Evolutionary conservation across 805 yeast genomes (phyloP).

Genomic region (Candida nonsorbophila): DNA sequence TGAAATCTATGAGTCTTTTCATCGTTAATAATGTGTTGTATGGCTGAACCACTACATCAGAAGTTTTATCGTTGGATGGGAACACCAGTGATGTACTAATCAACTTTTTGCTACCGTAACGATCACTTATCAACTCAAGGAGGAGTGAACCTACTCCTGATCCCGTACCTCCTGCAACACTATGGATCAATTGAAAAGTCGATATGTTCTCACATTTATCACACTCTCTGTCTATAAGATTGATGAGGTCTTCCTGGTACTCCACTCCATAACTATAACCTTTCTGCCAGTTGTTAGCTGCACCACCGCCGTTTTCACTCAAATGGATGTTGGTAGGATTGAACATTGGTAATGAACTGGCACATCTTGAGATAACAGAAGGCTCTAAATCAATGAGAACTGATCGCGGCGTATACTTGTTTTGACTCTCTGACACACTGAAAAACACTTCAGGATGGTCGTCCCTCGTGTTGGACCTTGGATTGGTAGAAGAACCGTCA

Average conservation of each 20-base stretch:
- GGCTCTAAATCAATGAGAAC: constrained; percentile 87
- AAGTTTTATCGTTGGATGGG: constrained; percentile 68
- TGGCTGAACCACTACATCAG: constrained; percentile 98
- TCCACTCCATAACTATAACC: constrained; percentile 76
- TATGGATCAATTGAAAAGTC: constrained; percentile 86
- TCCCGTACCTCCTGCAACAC: constrained; percentile 99
- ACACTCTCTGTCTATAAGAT: constrained; percentile 81
- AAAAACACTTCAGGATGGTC: constrained; percentile 86
- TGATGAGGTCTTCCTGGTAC: constrained; percentile 68
- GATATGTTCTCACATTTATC: constrained; percentile 87
- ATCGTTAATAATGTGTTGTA: constrained; percentile 84
- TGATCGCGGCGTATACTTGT: constrained; percentile 84
- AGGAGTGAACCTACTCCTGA: constrained; percentile 88
- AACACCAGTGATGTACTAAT: constrained; percentile 83
- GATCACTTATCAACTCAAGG: constrained; percentile 72
- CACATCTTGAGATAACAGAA: constrained; percentile 66
- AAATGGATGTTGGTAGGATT: constrained; percentile 79
- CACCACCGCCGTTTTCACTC: constrained; percentile 82
- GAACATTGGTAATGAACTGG: constrained; percentile 54
- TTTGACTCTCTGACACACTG: constrained; percentile 64
- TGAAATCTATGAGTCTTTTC: constrained; percentile 72
- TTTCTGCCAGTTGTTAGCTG: constrained; percentile 94
- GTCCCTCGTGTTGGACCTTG: constrained; percentile 17
- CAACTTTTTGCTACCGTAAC: constrained; percentile 73
- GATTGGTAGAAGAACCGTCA: constrained; percentile 6